These are phyloP conservation scores for Pseudocercospora ulei DNA, from an alignment of 2,329 filamentous ascomycete species.

Conservation along the genomic window DNA sequence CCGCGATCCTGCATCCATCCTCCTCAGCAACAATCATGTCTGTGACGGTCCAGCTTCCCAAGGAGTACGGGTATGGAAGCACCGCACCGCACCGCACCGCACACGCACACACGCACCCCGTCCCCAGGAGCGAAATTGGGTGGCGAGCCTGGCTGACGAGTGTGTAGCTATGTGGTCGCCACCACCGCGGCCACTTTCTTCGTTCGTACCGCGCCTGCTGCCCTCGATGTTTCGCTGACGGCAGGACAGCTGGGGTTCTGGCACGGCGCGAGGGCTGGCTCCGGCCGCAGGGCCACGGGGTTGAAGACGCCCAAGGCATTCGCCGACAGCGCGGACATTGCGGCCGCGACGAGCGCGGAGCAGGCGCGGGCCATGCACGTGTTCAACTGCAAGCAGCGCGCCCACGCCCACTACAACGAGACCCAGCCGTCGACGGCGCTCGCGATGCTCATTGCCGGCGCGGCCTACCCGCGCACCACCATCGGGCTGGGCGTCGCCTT, in stretches of 20 bases:
- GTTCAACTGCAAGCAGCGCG: conserved; percentile 47
- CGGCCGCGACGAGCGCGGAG: conserved; percentile 34
- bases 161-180: conserved; percentile 46
- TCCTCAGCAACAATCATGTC: conserved; percentile 14
- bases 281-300: conserved; percentile 45
- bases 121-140: no score
- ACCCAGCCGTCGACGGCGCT: conserved; percentile 47
- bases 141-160: conserved; percentile 9
- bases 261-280: conserved; percentile 43
- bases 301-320: conserved; percentile 52
- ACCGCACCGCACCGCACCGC: not conserved
- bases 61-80: conserved; percentile 42
- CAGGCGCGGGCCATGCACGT: conserved; percentile 39
- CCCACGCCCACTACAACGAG: conserved; percentile 50
- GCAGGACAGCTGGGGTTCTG: conserved; percentile 38
- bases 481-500: conserved; percentile 43
- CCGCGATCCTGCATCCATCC: not conserved
- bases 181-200: conserved; percentile 48
- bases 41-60: conserved; percentile 38
- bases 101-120: no score
- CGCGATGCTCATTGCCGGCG: conserved; percentile 46
- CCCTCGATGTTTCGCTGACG: conserved; percentile 6
- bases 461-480: conserved; percentile 45
- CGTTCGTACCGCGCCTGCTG: conserved; percentile 17
- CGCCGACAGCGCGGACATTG: conserved; percentile 48